Percentiles rank a stretch among this genome's conserved stretches.
Evolutionary conservation across 2,329 filamentous ascomycete species (phyloP).

Genomic region (Aspergillus carbonarius): DNA sequence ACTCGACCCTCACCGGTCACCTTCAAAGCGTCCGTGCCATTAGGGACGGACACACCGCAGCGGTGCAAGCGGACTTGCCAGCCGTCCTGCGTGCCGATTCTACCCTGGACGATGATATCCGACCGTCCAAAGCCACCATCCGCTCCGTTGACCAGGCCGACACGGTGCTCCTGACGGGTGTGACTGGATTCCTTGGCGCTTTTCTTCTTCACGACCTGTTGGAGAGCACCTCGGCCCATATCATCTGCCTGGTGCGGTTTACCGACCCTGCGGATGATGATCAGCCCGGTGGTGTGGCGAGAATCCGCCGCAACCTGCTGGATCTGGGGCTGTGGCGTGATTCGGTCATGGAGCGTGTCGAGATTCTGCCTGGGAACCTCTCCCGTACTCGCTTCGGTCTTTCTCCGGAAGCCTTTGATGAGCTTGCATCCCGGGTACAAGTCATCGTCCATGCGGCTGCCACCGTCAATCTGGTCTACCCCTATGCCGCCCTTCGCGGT

Average conservation of each 20-base stretch:
- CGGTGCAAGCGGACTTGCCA: conserved; percentile 72
- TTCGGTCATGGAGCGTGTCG: conserved; percentile 72
- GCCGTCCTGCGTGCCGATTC: conserved; percentile 67
- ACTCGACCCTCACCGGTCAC: conserved; percentile 70
- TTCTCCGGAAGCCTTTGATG: conserved; percentile 62
- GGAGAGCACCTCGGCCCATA: conserved; percentile 65
- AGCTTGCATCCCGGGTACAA: conserved; percentile 64
- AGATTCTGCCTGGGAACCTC: conserved; percentile 72
- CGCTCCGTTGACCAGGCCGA: conserved; percentile 63
- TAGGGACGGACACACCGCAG: conserved; percentile 70
- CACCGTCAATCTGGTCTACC: conserved; percentile 77
- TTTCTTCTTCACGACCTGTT: conserved; percentile 70
- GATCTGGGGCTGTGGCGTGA: conserved; percentile 77
- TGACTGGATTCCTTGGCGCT: conserved; percentile 73
- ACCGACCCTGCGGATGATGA: conserved; percentile 65
- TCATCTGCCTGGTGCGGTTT: conserved; percentile 73
- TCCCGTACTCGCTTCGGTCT: conserved; percentile 68
- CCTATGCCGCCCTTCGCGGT: conserved; percentile 71
- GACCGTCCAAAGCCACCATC: conserved; percentile 53
- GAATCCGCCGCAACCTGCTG: conserved; percentile 73
- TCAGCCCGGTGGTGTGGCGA: conserved; percentile 65
- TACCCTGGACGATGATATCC: conserved; percentile 67
- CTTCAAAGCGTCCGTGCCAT: conserved; percentile 68
- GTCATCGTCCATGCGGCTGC: conserved; percentile 77
- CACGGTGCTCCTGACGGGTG: conserved; percentile 70